Conservation (phyloP, 768 basidiomycete genomes). For the Serendipita sp. region DNA sequence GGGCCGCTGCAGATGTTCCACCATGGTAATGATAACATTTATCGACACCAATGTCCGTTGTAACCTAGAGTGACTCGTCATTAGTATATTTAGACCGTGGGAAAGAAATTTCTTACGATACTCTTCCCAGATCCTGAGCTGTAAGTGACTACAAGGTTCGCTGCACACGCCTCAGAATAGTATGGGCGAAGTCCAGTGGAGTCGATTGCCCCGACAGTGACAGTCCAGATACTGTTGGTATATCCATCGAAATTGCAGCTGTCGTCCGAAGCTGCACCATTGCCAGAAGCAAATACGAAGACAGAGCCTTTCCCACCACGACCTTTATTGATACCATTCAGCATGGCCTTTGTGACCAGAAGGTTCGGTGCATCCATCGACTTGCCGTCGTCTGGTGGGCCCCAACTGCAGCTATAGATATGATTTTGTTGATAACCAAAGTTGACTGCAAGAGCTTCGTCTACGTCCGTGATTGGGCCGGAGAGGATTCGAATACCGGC, state of each 20-base stretch:
- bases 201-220: constrained; percentile 33
- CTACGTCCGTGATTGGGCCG: constrained; percentile 32
- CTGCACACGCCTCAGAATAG: constrained; percentile 34
- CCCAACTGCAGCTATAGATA: constrained; percentile 36
- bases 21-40: constrained; percentile 29
- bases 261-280: constrained; percentile 31
- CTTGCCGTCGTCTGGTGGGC: constrained; percentile 32
- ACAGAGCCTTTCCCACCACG: constrained; percentile 30
- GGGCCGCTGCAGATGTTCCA: constrained; percentile 35
- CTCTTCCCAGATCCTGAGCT: constrained; percentile 31
- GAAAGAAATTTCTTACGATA: constrained; percentile 22
- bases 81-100: background rate
- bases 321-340: constrained; percentile 32
- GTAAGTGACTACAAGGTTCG: constrained; percentile 32
- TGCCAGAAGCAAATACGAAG: constrained; percentile 35
- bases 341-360: constrained; percentile 30
- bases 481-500: constrained; percentile 33
- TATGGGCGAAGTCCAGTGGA: constrained; percentile 30
- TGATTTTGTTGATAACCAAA: constrained; percentile 31
- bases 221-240: constrained; percentile 30
- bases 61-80: constrained; percentile 20
- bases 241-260: constrained; percentile 41
- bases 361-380: constrained; percentile 31
- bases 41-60: constrained; percentile 32
- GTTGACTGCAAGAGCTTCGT: constrained; percentile 33